These are phyloP conservation scores for Chaetomium sp. DNA, from an alignment of 2,329 filamentous ascomycete species.

Conservation along the genomic window DNA sequence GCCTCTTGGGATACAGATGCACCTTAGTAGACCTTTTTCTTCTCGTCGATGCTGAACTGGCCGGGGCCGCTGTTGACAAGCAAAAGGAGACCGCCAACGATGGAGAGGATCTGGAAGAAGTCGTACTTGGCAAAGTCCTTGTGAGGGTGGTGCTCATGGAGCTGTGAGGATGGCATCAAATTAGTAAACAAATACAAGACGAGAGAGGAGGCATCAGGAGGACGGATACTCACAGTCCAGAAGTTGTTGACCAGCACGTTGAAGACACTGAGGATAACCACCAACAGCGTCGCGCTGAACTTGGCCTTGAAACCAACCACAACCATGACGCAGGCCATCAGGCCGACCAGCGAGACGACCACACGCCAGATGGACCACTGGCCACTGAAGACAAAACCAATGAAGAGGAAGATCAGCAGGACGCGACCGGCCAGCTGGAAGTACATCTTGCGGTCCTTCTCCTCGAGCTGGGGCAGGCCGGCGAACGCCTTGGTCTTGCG, in stretches of 20 bases:
- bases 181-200: neutral
- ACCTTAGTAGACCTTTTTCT: slow-evolving; percentile 97
- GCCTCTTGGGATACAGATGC: neutral
- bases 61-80: slow-evolving; percentile 98
- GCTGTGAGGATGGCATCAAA: slow-evolving; percentile 46
- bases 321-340: slow-evolving; percentile 95
- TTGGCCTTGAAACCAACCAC: slow-evolving; percentile 99
- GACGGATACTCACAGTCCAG: slow-evolving; percentile 76
- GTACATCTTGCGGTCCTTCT: slow-evolving; percentile 99
- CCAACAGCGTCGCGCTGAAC: slow-evolving; percentile 92
- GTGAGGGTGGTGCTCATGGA: slow-evolving; percentile 96
- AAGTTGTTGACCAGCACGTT: slow-evolving; percentile 99
- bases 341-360: slow-evolving; percentile 73
- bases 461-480: slow-evolving; percentile 85
- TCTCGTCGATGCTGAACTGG: slow-evolving; percentile 97
- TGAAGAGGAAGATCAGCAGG: slow-evolving; percentile 92
- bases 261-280: slow-evolving; percentile 92
- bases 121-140: slow-evolving; percentile 99
- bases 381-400: slow-evolving; percentile 93
- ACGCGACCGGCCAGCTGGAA: slow-evolving; percentile 96
- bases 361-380: slow-evolving; percentile 88
- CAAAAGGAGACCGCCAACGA: slow-evolving; percentile 91
- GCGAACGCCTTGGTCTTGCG: slow-evolving; percentile 96
- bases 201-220: neutral
- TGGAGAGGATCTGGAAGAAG: slow-evolving; percentile 99